phyloP scores from a whole-genome alignment of 768 basidiomycete species.

The Phlegmacium glaucopus region DNA sequence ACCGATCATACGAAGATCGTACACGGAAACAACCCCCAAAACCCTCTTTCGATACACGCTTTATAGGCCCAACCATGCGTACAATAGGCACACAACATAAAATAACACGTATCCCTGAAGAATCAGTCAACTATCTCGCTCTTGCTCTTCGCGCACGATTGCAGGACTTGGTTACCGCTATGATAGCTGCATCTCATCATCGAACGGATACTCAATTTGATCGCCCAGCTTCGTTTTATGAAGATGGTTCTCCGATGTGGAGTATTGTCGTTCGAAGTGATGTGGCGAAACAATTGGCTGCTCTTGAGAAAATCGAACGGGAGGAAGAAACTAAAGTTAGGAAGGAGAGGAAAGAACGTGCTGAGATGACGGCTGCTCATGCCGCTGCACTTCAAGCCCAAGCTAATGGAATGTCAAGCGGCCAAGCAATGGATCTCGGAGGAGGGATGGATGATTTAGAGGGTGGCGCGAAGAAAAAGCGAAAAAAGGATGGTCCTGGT shows the following conservation, averaged over 20 bases:
- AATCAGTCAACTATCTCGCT: slow-evolving; percentile 73
- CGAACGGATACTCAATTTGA: slow-evolving; percentile 71
- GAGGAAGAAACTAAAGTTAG: slow-evolving; percentile 80
- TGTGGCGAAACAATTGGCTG: slow-evolving; percentile 71
- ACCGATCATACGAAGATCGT: slow-evolving; percentile 73
- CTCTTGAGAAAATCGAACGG: slow-evolving; percentile 73
- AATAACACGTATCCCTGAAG: slow-evolving; percentile 63
- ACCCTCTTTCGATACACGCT: slow-evolving; percentile 66
- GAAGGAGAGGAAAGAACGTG: slow-evolving; percentile 75
- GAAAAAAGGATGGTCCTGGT: slow-evolving; percentile 81
- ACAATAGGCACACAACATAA: slow-evolving; percentile 65
- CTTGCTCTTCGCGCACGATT: slow-evolving; percentile 75
- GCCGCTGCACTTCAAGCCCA: slow-evolving; percentile 62
- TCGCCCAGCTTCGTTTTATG: slow-evolving; percentile 61
- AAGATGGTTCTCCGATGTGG: slow-evolving; percentile 79
- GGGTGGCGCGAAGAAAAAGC: slow-evolving; percentile 65
- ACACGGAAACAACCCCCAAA: slow-evolving; percentile 69
- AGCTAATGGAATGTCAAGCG: slow-evolving; percentile 34
- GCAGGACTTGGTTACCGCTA: slow-evolving; percentile 61
- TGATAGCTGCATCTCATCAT: slow-evolving; percentile 67
- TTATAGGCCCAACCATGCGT: slow-evolving; percentile 66
- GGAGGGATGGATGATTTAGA: slow-evolving; percentile 23
- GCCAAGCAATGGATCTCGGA: slow-evolving; percentile 16
- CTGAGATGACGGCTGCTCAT: slow-evolving; percentile 68
- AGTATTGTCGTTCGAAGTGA: slow-evolving; percentile 73